A percentile compares a stretch with the other conserved stretches of the same genome.
Conservation (phyloP, 768 basidiomycete species). For the Mycena amicta region DNA sequence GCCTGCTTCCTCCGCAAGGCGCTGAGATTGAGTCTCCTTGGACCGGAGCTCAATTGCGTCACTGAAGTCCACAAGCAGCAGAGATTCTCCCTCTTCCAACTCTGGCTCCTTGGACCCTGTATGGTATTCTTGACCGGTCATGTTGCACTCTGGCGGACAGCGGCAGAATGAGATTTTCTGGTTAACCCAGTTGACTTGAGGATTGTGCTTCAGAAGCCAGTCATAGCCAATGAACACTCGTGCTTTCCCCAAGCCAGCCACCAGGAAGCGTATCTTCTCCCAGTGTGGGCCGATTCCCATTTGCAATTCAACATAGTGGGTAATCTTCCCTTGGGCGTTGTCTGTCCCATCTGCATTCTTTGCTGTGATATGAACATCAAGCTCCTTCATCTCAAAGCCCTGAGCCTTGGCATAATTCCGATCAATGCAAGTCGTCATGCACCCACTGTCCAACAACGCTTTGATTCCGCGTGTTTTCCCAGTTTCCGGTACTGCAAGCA, state of each 20-base stretch:
- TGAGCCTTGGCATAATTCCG: background rate
- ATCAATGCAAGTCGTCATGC: background rate
- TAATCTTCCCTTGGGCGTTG: conserved; percentile 24
- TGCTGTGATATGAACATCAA: background rate
- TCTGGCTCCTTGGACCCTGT: background rate
- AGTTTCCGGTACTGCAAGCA: background rate
- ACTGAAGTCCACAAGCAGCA: conserved; percentile 3
- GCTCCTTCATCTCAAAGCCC: background rate
- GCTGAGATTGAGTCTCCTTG: background rate
- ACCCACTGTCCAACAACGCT: background rate
- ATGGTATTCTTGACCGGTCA: background rate
- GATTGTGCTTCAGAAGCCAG: conserved; percentile 28
- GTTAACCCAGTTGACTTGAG: conserved; percentile 19
- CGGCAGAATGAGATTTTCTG: conserved; percentile 18
- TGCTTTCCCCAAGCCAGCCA: conserved; percentile 25
- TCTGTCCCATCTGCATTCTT: conserved; percentile 24
- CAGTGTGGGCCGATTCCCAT: conserved; percentile 23
- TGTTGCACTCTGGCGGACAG: conserved; percentile 10
- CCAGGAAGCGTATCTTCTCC: conserved; percentile 21
- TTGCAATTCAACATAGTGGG: conserved; percentile 20
- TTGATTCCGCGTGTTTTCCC: background rate
- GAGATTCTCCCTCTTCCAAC: conserved; percentile 3
- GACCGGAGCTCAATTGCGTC: background rate
- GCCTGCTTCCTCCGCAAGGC: conserved; percentile 7
- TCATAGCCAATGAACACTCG: conserved; percentile 24